Percentiles rank a stretch among this genome's conserved stretches.
phyloP scores from a whole-genome alignment of 345 rosid genomes.

The Erodium maritimum region DNA sequence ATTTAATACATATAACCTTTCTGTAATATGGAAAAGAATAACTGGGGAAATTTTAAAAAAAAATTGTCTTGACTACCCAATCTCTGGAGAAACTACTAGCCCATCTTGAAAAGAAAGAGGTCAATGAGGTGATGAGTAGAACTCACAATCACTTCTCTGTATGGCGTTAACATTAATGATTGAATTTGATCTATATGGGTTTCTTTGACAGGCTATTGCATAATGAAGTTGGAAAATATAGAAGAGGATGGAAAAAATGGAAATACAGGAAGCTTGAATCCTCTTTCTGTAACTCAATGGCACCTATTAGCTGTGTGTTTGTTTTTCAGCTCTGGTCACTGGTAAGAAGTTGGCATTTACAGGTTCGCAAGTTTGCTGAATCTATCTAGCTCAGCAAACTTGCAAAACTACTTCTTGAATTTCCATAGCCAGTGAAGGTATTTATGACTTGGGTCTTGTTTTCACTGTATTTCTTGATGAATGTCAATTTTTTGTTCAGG shows the following conservation, averaged over 20 bases:
- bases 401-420: background rate
- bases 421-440: background rate
- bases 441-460: background rate
- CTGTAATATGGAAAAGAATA: too few species aligned
- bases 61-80: background rate
- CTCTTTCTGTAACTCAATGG: conserved; percentile 70
- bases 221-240: conserved; percentile 43
- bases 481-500: conserved; percentile 28
- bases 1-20: too few species aligned
- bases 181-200: background rate
- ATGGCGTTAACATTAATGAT: background rate
- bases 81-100: background rate
- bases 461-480: background rate
- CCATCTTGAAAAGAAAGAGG: background rate
- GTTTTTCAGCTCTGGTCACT: conserved; percentile 88
- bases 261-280: conserved; percentile 20
- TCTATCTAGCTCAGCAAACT: background rate
- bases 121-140: background rate
- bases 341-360: conserved; percentile 31
- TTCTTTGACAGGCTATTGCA: conserved; percentile 65
- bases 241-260: conserved; percentile 22
- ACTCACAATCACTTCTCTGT: background rate
- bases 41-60: too few species aligned
- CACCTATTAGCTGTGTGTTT: conserved; percentile 64
- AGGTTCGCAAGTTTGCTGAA: background rate